phyloP scores from a whole-genome alignment of 768 basidiomycete genomes.

The Leccinum variicolor region DNA sequence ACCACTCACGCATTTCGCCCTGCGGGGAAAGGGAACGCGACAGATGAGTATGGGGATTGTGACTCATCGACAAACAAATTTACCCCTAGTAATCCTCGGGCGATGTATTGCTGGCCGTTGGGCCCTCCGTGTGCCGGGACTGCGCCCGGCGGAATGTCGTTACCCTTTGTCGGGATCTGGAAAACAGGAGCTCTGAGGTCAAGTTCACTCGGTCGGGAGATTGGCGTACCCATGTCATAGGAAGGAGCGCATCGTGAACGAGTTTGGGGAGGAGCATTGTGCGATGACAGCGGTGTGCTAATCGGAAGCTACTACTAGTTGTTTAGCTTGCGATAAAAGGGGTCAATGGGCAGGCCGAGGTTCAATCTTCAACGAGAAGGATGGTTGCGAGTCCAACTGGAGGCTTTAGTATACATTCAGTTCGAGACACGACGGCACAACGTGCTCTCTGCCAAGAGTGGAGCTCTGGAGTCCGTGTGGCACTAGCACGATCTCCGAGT shows the following conservation, averaged over 20 bases:
- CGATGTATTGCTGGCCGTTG: background rate
- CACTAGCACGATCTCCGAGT: background rate
- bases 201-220: background rate
- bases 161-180: background rate
- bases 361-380: too few relatives aligned
- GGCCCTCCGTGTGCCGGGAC: background rate
- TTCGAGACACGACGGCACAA: background rate
- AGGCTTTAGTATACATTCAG: background rate
- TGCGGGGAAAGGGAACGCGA: background rate
- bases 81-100: background rate
- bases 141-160: background rate
- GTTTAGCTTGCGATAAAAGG: background rate
- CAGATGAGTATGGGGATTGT: background rate
- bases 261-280: background rate
- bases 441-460: background rate
- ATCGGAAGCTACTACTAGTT: background rate
- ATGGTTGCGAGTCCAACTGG: background rate
- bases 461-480: too few relatives aligned
- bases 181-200: background rate
- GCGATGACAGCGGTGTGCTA: background rate
- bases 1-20: background rate
- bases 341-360: background rate
- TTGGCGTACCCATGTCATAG: background rate
- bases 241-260: background rate
- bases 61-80: background rate